phyloP scores from a whole-genome alignment of 768 basidiomycete species.

The Russula sp. region DNA sequence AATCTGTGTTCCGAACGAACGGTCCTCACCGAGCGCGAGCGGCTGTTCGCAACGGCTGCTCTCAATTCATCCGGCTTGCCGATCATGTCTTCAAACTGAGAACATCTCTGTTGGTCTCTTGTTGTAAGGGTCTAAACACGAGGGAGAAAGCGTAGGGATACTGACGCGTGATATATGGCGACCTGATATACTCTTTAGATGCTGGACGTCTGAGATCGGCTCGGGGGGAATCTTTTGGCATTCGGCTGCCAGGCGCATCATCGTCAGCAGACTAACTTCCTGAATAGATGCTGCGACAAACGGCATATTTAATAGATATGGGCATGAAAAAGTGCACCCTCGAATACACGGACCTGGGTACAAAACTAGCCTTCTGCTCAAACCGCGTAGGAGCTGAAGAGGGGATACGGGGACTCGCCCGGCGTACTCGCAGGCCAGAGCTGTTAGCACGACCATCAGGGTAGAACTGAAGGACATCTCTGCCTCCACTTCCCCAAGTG shows the following conservation, averaged over 20 bases:
- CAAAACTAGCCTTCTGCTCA: constrained; percentile 35
- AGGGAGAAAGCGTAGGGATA: constrained; percentile 24
- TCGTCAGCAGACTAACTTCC: constrained; percentile 63
- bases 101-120: constrained; percentile 48
- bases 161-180: constrained; percentile 48
- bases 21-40: constrained; percentile 48
- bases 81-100: constrained; percentile 52
- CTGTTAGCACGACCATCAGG: constrained; percentile 57
- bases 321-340: constrained; percentile 1
- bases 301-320: background rate
- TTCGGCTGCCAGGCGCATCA: constrained; percentile 58
- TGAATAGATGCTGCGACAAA: constrained; percentile 51
- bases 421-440: constrained; percentile 57
- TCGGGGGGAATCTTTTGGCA: constrained; percentile 47
- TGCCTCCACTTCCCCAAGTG: constrained; percentile 16
- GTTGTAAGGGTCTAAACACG: constrained; percentile 2
- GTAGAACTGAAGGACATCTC: constrained; percentile 41
- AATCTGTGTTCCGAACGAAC: background rate
- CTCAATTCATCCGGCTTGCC: constrained; percentile 39
- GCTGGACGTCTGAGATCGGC: constrained; percentile 36
- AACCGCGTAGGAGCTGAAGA: constrained; percentile 38
- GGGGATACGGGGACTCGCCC: constrained; percentile 45
- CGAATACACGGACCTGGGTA: constrained; percentile 37
- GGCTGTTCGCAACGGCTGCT: constrained; percentile 40
- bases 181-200: constrained; percentile 38